phyloP scores from a whole-genome alignment of 1,284 basidiomycete genomes.

The Ganoderma lucidum region DNA sequence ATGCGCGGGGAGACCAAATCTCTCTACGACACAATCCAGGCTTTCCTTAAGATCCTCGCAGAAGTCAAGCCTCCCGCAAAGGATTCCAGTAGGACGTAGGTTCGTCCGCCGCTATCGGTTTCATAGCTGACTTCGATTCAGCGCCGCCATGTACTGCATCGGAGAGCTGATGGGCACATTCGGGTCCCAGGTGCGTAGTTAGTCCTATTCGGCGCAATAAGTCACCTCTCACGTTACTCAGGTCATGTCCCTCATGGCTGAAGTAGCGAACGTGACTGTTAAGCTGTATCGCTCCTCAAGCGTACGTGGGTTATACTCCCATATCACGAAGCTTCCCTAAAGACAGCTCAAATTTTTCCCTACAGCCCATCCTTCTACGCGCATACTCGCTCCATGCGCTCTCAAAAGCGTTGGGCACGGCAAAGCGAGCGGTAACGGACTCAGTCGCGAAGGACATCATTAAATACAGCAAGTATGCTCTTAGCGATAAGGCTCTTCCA shows the following conservation, averaged over 20 bases:
- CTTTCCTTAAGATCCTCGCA: conserved; percentile 75
- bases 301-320: conserved; percentile 51
- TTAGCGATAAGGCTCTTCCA: conserved; percentile 87
- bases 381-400: conserved; percentile 85
- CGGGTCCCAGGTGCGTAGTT: conserved; percentile 78
- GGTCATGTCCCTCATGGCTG: conserved; percentile 96
- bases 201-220: conserved; percentile 16
- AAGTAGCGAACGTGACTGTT: conserved; percentile 73
- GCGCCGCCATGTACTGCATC: conserved; percentile 82
- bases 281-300: conserved; percentile 77
- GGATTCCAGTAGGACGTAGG: conserved; percentile 75
- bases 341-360: background rate
- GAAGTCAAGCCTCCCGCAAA: conserved; percentile 75
- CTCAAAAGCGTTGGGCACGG: conserved; percentile 78
- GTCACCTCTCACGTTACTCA: conserved; percentile 42
- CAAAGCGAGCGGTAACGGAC: conserved; percentile 87
- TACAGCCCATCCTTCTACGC: conserved; percentile 80
- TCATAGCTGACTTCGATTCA: conserved; percentile 39
- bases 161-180: conserved; percentile 89
- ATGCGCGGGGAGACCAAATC: conserved; percentile 83
- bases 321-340: background rate
- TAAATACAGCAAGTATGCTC: conserved; percentile 80
- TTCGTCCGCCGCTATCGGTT: conserved; percentile 20
- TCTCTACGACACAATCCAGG: conserved; percentile 89
- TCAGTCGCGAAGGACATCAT: conserved; percentile 82